Evolutionary conservation across 1,284 basidiomycete species (phyloP).

Genomic region (Microbotryum intermedium): DNA sequence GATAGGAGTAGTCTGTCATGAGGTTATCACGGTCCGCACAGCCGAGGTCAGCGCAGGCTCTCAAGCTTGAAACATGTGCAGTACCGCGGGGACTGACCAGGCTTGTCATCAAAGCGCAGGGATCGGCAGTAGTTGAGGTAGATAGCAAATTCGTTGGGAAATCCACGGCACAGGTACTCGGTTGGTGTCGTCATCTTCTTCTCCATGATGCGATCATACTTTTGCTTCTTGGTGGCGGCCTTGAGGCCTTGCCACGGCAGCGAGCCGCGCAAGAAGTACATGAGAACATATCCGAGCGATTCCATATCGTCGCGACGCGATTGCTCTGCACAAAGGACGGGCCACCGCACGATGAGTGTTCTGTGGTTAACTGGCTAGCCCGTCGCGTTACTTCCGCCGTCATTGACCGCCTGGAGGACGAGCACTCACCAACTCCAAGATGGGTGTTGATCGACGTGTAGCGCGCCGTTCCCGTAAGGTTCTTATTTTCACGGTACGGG

Average conservation of each 20-base stretch:
- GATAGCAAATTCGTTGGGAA: constrained; percentile 95
- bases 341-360: not conserved
- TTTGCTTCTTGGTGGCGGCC: constrained; percentile 98
- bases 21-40: constrained; percentile 61
- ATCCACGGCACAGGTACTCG: constrained; percentile 87
- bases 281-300: constrained; percentile 90
- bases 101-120: constrained; percentile 86
- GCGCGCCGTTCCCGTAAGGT: constrained; percentile 93
- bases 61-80: not conserved
- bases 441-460: constrained; percentile 99
- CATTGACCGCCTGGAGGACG: not conserved
- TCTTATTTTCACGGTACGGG: constrained; percentile 99
- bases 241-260: constrained; percentile 97
- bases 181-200: constrained; percentile 99
- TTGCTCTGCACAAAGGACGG: constrained; percentile 53
- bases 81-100: not conserved
- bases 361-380: not conserved
- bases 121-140: constrained; percentile 96
- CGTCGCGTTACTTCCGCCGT: not conserved
- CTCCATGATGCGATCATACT: constrained; percentile 99
- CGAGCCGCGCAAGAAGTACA: constrained; percentile 95
- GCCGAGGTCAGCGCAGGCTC: not conserved
- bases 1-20: constrained; percentile 79
- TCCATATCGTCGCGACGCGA: constrained; percentile 92
- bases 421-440: constrained; percentile 69